Base-by-base conservation (phyloP, 805 yeast species). In the Naumovozyma castellii region DNA sequence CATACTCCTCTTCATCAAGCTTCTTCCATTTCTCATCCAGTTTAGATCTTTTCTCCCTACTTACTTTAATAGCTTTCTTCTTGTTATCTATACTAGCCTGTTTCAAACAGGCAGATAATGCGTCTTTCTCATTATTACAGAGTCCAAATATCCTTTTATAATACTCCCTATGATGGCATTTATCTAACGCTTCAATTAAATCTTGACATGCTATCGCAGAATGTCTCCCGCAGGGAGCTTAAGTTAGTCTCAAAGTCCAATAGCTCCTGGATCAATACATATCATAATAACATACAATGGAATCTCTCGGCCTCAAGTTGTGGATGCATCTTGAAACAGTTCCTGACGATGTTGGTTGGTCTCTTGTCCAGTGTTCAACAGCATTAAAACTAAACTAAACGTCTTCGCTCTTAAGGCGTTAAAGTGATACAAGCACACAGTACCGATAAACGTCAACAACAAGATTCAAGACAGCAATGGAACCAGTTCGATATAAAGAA, bases 71-170 rank as follows among this genome's bases (percentile, higher is more conserved):
- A 41, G 67, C 73, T 44, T 68, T 77, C 53, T 72, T 76, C 56
- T 78, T 80, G 27, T 75, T 76, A 20, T 71, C 71, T 12, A 76
- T 56, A 56, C 96, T 72, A 5, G 90, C 83, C 39, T 75, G 76
- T 54, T 86, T 92, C 18, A 94, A 68, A 63, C 98, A 90, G 53
- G 75, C 67, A 28, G 81, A 64, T 39, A 92, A 69, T 38, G 83
- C 88, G 46, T 82, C 84, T 53, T 87, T 87, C 51, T 82, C 80
- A 39, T 78, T 77, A 61, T 86, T 85, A 64, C 98, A 90, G 43
- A 75, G 68, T 19, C 97, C 97, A 49, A 85, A 66, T 5, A 84
- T 78, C 57, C 83, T 76, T 48, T 75, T 71, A 43, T 82, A 50
- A 48, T 78, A 81, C 40, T 78, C 81, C 40, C 71, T 71, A 43